Evolutionary conservation across 2,329 filamentous ascomycete genomes (phyloP), one percentile per base, ranked within the genome.

Genomic region (Colletotrichum simmondsii): DNA sequence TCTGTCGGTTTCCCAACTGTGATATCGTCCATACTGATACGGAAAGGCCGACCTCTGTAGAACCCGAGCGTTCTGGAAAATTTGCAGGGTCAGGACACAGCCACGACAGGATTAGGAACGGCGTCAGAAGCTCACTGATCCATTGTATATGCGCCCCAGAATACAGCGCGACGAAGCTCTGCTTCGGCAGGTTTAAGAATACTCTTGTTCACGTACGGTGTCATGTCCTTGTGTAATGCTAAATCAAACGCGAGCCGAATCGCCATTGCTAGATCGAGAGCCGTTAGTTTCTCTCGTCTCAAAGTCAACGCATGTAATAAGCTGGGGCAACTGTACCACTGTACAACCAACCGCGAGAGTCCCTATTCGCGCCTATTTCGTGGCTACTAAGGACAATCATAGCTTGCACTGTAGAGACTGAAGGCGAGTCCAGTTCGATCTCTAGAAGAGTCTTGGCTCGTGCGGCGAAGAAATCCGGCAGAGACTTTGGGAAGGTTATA

Each of bases 401-500:
- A 4, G 78, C 75, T 22, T 79, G 77, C 3, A 79, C 75, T 0
- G 78, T 79, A 2, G 78, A 78, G 1, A 79, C 73, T 10, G 74
- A 76, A 7, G 77, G 78, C 12, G 71, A 76, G 28, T 79, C 78
- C 3, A 79, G 65, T 30, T 79, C 77, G 24, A 78, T 78, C 19
- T 79, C 77, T 4, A 79, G 58, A 2, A 79, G 58, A 0, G 75
- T 73, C 64, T 78, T 79, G 24, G 77, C 77, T 28, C 77, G 61
- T 16, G 77, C 76, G 3, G 77, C 77, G 60, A 79, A 78, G 54
- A 79, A 79, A 14, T 78, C 77, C 6, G 77, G 68, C 78, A 52
- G 79, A 76, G 74, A 84, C 79, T 52, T 83, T 80, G 71, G 85
- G 77, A 75, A 71, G 2, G 68, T 71, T 14, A 67, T 57, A 3